A percentile compares a stretch with the other conserved stretches of the same genome.
These are phyloP conservation scores for Vitis hybrid DNA, from an alignment of 177 flowering plant genomes.

Conservation along the genomic window DNA sequence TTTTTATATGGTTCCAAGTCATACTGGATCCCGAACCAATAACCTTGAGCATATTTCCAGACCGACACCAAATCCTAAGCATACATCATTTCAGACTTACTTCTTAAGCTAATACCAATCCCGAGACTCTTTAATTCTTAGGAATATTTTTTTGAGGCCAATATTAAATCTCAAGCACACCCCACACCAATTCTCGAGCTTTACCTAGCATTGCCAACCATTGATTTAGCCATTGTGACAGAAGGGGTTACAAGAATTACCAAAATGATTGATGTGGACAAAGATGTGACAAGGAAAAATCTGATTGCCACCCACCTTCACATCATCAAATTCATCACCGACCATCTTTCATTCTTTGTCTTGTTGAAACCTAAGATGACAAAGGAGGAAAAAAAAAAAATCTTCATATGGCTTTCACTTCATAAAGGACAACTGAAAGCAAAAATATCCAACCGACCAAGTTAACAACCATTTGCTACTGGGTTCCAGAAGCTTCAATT, in stretches of 20 bases:
- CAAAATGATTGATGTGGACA: no score
- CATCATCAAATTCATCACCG: neutral
- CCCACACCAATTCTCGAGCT: no score
- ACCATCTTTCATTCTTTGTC: neutral
- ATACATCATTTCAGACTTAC: no score
- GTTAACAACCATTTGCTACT: constrained; percentile 9
- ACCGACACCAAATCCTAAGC: no score
- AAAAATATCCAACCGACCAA: neutral
- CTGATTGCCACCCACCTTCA: neutral
- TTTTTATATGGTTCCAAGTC: no score
- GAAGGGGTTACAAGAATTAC: no score
- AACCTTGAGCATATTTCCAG: no score
- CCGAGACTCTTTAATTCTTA: neutral
- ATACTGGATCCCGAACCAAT: no score
- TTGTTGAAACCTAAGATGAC: neutral
- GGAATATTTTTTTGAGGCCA: neutral
- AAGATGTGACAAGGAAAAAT: constrained; percentile 4
- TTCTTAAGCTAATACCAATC: neutral
- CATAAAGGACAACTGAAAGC: neutral
- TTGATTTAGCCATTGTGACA: no score
- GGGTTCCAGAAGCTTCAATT: constrained; percentile 7
- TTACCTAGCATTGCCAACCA: neutral
- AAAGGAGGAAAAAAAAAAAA: neutral
- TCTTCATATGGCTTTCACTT: no score
- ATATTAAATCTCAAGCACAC: neutral